phyloP scores from a whole-genome alignment of 345 rosid genomes.

The Linum lewisii region DNA sequence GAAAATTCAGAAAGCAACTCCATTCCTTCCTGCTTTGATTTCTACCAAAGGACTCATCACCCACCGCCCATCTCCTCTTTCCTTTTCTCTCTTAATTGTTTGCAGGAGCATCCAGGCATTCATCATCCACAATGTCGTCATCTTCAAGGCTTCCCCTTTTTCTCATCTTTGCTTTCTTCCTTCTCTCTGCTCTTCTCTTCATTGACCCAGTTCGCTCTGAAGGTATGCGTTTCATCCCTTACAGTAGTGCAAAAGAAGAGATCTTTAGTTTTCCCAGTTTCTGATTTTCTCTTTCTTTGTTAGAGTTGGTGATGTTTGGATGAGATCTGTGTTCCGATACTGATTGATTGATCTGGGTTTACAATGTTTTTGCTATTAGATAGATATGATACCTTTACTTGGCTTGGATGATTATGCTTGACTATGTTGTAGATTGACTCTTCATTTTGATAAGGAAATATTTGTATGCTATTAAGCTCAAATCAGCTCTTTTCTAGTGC shows the following conservation, averaged over 20 bases:
- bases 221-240: slow-evolving; percentile 17
- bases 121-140: slow-evolving; percentile 34
- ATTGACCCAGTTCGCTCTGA: slow-evolving; percentile 30
- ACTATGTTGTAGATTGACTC: background rate
- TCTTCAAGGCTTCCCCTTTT: slow-evolving; percentile 25
- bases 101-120: background rate
- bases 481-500: background rate
- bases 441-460: background rate
- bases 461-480: background rate
- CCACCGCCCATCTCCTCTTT: background rate
- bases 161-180: slow-evolving; percentile 20
- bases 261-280: slow-evolving; percentile 1
- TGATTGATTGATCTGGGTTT: slow-evolving; percentile 8
- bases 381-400: background rate
- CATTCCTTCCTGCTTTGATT: background rate
- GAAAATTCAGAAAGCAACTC: slow-evolving; percentile 1
- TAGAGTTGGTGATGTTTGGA: background rate
- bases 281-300: slow-evolving; percentile 3
- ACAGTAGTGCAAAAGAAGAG: background rate
- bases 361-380: background rate
- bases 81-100: background rate
- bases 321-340: slow-evolving; percentile 16
- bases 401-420: background rate
- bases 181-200: slow-evolving; percentile 29
- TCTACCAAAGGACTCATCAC: background rate